A percentile compares a stretch with the other conserved stretches of the same genome.
These are phyloP conservation scores for Pleurotus pulmonarius DNA, from an alignment of 768 basidiomycete species.

Conservation along the genomic window DNA sequence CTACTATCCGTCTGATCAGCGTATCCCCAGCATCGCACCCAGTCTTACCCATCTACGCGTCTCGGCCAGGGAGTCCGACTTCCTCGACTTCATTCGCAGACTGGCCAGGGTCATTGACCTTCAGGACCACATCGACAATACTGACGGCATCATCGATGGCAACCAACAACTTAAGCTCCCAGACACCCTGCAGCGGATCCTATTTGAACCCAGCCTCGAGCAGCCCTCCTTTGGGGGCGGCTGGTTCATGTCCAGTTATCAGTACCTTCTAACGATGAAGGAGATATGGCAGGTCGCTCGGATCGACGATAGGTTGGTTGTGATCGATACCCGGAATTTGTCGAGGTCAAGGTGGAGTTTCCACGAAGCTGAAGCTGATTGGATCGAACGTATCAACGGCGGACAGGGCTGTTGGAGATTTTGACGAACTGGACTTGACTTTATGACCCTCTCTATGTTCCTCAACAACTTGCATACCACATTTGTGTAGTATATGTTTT, in stretches of 20 bases:
- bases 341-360: not conserved
- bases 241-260: not conserved
- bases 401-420: not conserved
- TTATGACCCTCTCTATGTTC: too few relatives aligned
- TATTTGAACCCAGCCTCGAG: not conserved
- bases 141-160: not conserved
- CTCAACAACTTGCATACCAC: too few relatives aligned
- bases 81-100: not conserved
- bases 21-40: slow-evolving; percentile 19
- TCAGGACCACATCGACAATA: not conserved
- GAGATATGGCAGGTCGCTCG: not conserved
- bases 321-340: not conserved
- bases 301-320: slow-evolving; percentile 2
- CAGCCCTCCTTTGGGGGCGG: not conserved
- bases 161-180: not conserved
- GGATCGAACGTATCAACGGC: not conserved
- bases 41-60: slow-evolving; percentile 15
- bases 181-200: not conserved
- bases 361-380: slow-evolving; percentile 1
- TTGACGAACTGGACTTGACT: not conserved
- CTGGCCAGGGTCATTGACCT: not conserved
- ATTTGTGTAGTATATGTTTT: too few relatives aligned
- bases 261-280: not conserved
- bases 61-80: slow-evolving; percentile 2
- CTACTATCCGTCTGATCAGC: slow-evolving; percentile 17